Conservation (phyloP, 306 rosid species). For the Malus sieversii region DNA sequence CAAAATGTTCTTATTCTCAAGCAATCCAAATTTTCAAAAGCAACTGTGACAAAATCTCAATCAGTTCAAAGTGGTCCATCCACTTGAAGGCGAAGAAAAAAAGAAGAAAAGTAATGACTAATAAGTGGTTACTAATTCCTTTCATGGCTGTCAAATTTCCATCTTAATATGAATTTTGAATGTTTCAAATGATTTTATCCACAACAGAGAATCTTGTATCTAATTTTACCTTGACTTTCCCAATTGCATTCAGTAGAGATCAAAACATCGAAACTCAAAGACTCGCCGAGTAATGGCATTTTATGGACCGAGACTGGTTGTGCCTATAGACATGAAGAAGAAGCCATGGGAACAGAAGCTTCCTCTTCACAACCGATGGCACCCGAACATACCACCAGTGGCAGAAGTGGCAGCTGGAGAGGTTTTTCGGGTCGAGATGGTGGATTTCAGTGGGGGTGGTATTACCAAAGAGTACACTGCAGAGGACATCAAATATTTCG, state of each 20-base stretch:
- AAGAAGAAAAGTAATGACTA: background rate
- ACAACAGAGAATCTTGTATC: background rate
- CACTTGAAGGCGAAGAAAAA: background rate
- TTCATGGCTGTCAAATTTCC: conserved; percentile 17
- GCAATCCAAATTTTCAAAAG: background rate
- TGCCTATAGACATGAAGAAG: conserved; percentile 60
- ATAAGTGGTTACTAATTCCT: background rate
- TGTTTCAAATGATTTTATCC: background rate
- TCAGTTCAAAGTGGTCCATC: conserved; percentile 31
- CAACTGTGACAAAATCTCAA: conserved; percentile 5
- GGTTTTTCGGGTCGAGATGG: conserved; percentile 70
- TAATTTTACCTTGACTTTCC: background rate
- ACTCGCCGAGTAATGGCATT: conserved; percentile 47
- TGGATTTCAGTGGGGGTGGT: conserved; percentile 75
- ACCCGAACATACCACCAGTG: conserved; percentile 53
- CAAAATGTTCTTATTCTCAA: conserved; percentile 4
- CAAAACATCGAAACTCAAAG: conserved; percentile 3
- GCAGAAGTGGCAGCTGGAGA: conserved; percentile 37
- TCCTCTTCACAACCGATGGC: conserved; percentile 83
- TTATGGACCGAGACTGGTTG: conserved; percentile 39
- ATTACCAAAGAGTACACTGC: conserved; percentile 42
- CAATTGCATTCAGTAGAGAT: conserved; percentile 1
- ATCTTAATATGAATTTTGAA: background rate
- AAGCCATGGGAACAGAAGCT: conserved; percentile 62
- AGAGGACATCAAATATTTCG: conserved; percentile 41